Percentiles rank a stretch among this genome's conserved stretches.
Conservation (phyloP, 2,329 filamentous ascomycete genomes). For the Cladorrhinum sp. region DNA sequence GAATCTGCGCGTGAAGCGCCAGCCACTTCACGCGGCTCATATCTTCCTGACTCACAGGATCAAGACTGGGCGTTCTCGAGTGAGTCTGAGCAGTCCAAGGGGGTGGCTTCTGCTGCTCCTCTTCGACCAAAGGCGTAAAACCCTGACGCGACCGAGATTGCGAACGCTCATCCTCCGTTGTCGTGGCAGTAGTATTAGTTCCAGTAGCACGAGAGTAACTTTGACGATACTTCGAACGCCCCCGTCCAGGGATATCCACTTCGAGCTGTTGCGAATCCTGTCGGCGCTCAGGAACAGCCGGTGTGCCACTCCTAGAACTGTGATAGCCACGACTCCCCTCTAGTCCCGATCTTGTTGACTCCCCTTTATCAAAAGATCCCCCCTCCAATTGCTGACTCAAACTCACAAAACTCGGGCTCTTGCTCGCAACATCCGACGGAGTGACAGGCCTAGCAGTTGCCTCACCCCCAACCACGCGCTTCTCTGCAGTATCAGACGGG, state of each 20-base stretch:
- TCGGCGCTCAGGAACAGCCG: neutral
- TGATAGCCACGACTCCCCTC: neutral
- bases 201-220: neutral
- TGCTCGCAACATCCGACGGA: neutral
- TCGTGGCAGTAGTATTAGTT: neutral
- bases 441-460: neutral
- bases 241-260: neutral
- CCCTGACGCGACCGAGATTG: neutral
- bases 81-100: neutral
- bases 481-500: neutral
- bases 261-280: neutral
- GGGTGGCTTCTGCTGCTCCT: neutral
- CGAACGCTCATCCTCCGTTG: neutral
- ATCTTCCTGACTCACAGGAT: constrained; percentile 14
- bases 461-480: neutral
- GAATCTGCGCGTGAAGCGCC: constrained; percentile 46
- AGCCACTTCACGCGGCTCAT: constrained; percentile 18
- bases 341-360: neutral
- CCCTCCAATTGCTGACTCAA: neutral
- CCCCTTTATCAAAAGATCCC: neutral
- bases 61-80: constrained; percentile 1
- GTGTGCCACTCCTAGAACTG: neutral
- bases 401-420: neutral
- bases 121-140: neutral
- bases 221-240: neutral